A percentile compares a stretch with the other conserved stretches of the same genome.
These are phyloP conservation scores for Alternaria postmessia DNA, from an alignment of 2,329 filamentous ascomycete genomes.

Conservation along the genomic window DNA sequence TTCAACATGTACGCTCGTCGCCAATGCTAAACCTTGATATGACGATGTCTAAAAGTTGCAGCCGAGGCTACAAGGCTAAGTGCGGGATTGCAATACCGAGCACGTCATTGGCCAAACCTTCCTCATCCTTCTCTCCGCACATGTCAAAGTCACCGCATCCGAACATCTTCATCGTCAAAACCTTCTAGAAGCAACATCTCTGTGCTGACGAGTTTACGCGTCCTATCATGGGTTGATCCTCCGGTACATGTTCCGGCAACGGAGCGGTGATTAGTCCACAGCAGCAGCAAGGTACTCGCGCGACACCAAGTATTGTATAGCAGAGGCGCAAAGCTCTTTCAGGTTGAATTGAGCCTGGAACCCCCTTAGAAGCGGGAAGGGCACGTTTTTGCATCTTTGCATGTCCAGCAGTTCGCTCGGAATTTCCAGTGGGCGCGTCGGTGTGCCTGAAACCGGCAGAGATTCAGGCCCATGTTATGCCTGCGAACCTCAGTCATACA, in stretches of 20 bases:
- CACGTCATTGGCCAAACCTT: conserved; percentile 29
- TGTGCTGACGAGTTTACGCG: background rate
- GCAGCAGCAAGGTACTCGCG: background rate
- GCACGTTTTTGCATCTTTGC: background rate
- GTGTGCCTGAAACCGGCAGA: conserved; percentile 43
- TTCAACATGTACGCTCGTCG: conserved; percentile 9
- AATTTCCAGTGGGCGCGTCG: conserved; percentile 14
- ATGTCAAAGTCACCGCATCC: background rate
- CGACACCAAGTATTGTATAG: background rate
- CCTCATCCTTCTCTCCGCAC: background rate
- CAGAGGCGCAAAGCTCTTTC: background rate
- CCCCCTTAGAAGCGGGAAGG: background rate
- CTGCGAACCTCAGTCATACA: conserved; percentile 39
- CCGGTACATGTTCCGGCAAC: background rate
- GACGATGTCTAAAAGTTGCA: conserved; percentile 37
- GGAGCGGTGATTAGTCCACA: background rate
- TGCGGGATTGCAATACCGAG: conserved; percentile 31
- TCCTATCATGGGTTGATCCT: background rate
- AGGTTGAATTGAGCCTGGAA: background rate
- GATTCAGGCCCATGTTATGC: conserved; percentile 36
- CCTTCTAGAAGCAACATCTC: background rate
- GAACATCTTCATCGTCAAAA: background rate
- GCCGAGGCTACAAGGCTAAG: conserved; percentile 38
- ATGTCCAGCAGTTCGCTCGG: conserved; percentile 4
- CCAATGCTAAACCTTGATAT: conserved; percentile 26